Conservation (phyloP, 768 basidiomycete genomes). For the Lentinula sp. region DNA sequence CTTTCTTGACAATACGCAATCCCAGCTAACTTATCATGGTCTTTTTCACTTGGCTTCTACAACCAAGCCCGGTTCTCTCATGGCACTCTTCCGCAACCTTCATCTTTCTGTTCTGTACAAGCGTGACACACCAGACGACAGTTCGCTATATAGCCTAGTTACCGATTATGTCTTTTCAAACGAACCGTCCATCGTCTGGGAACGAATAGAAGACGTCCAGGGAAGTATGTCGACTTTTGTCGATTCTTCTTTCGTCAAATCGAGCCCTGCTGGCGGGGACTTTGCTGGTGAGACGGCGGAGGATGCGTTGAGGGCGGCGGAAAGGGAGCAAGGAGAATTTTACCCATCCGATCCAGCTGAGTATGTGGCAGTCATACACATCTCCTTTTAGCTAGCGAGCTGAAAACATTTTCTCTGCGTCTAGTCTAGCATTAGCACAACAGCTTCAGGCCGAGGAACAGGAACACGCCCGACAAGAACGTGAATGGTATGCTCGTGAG, state of each 20-base stretch:
- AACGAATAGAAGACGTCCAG: conserved; percentile 84
- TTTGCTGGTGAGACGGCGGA: conserved; percentile 71
- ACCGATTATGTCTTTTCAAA: conserved; percentile 78
- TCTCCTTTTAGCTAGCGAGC: background rate
- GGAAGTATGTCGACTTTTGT: conserved; percentile 74
- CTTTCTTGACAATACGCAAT: conserved; percentile 66
- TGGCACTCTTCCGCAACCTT: conserved; percentile 88
- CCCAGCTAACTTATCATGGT: conserved; percentile 86
- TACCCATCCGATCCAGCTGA: conserved; percentile 46
- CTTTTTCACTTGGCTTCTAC: conserved; percentile 72
- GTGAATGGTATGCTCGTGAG: conserved; percentile 23
- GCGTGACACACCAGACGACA: conserved; percentile 21
- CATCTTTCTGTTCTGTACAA: conserved; percentile 88
- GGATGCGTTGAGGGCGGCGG: conserved; percentile 45
- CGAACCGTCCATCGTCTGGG: conserved; percentile 85
- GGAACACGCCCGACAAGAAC: conserved; percentile 33
- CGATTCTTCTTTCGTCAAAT: conserved; percentile 58
- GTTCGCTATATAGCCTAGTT: conserved; percentile 72
- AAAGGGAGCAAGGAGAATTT: conserved; percentile 34
- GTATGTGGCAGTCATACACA: conserved; percentile 32
- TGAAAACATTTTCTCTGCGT: background rate
- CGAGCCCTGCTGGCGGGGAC: conserved; percentile 74
- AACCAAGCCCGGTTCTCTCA: conserved; percentile 46
- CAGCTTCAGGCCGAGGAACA: conserved; percentile 84
- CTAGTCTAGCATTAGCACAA: conserved; percentile 61